These are phyloP conservation scores for Entomophthora muscae DNA, from an alignment of 371 early-diverging fungal species.

Conservation along the genomic window DNA sequence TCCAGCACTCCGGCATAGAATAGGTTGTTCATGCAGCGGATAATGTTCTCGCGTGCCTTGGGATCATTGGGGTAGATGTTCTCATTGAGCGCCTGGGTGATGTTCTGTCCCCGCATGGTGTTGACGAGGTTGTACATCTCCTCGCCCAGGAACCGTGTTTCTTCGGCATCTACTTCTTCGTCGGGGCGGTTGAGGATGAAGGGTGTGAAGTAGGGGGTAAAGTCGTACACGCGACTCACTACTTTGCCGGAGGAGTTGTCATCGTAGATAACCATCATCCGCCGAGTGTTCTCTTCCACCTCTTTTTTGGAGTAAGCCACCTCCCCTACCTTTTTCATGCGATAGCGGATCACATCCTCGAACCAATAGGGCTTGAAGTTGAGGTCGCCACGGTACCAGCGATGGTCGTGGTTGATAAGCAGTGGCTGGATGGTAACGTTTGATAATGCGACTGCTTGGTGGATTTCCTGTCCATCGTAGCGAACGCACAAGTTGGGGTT, in stretches of 20 bases:
- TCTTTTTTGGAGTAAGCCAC: constrained; percentile 29
- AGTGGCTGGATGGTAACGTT: constrained; percentile 20
- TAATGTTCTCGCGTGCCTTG: constrained; percentile 22
- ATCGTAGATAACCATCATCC: constrained; percentile 35
- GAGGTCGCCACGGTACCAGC: constrained; percentile 10
- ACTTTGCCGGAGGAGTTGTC: constrained; percentile 30
- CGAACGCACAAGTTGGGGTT: constrained; percentile 39
- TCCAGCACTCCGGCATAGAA: constrained; percentile 86
- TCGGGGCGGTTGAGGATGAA: constrained; percentile 16
- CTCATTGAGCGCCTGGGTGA: constrained; percentile 7
- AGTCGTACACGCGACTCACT: constrained; percentile 51
- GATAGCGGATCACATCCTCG: constrained; percentile 18
- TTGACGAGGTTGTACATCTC: constrained; percentile 43
- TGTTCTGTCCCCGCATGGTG: constrained; percentile 35
- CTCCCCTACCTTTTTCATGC: constrained; percentile 49
- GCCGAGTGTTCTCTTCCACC: constrained; percentile 24
- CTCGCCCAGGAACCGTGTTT: constrained; percentile 27
- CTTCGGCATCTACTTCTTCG: constrained; percentile 15
- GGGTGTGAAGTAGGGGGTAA: constrained; percentile 40
- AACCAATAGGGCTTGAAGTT: constrained; percentile 11
- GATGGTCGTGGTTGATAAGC: constrained; percentile 31
- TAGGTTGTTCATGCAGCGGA: constrained; percentile 58
- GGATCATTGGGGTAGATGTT: constrained; percentile 47
- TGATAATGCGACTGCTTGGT: constrained; percentile 22
- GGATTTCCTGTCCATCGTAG: constrained; percentile 24